Conservation (phyloP, 331 rosid genomes). For the Arachis monticola region DNA sequence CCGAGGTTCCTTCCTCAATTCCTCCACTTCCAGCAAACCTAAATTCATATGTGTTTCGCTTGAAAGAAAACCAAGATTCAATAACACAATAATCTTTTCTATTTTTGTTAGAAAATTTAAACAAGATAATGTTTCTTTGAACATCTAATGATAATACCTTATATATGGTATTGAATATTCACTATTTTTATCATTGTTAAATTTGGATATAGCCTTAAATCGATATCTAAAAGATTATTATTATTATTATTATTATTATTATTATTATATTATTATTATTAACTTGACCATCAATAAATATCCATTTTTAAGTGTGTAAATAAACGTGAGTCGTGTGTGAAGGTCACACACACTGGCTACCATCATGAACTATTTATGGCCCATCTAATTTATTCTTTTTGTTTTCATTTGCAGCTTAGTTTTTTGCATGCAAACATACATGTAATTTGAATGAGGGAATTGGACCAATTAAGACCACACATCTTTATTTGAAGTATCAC, state of each 20-base stretch:
- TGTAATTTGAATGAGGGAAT: conserved; percentile 33
- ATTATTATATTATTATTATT: too few species aligned
- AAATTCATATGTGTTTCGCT: conserved; percentile 11
- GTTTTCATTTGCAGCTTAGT: conserved; percentile 28
- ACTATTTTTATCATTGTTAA: too few species aligned
- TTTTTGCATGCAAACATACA: conserved; percentile 32
- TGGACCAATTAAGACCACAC: conserved; percentile 16
- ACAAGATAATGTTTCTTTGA: too few species aligned
- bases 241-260: too few species aligned
- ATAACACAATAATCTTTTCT: conserved; percentile 6
- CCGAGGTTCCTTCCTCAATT: conserved; percentile 22
- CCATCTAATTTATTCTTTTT: conserved; percentile 44
- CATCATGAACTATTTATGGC: conserved; percentile 34
- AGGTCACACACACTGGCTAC: background rate
- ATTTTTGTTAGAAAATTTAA: conserved; percentile 4
- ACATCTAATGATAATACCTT: too few species aligned
- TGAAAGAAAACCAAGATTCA: conserved; percentile 27
- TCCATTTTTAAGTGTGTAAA: too few species aligned
- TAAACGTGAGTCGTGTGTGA: background rate
- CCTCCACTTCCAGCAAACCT: conserved; percentile 39
- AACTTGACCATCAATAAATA: too few species aligned
- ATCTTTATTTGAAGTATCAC: background rate
- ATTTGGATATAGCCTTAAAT: too few species aligned
- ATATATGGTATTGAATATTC: too few species aligned
- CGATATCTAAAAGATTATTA: too few species aligned